Evolutionary conservation across 345 rosid genomes (phyloP).

Genomic region (Ceriops zippeliana): DNA sequence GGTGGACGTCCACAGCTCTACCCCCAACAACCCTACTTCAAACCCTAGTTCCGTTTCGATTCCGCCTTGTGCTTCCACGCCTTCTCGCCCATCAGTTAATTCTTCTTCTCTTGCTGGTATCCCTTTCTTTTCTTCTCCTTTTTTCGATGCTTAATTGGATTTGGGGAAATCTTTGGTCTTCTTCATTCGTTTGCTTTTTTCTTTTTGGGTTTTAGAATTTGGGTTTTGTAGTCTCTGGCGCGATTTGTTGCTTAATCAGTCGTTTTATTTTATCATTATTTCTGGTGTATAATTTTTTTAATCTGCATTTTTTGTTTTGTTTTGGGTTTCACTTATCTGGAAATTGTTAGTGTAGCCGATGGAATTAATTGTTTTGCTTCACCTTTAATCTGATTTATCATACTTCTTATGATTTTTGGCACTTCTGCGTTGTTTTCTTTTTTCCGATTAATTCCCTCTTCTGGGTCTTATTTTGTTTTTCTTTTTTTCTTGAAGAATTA

Average conservation of each 20-base stretch:
- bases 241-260: no score
- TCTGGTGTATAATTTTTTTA: no score
- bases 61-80: not conserved
- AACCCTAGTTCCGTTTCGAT: conserved; percentile 10
- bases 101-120: conserved; percentile 19
- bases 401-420: no score
- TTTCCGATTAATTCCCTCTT: no score
- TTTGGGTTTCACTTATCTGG: no score
- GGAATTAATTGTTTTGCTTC: no score
- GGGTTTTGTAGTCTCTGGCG: not conserved
- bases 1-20: not conserved
- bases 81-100: not conserved
- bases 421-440: no score
- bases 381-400: no score
- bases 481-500: not conserved
- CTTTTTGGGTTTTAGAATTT: not conserved
- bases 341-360: no score
- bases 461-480: no score
- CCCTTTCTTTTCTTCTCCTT: not conserved
- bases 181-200: not conserved
- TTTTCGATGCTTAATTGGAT: conserved; percentile 6
- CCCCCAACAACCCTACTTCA: not conserved
- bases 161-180: not conserved
- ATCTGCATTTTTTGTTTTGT: no score
- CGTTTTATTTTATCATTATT: no score